Base-by-base conservation (phyloP, 108 stramenopile genomes). In the Seminavis robusta region DNA sequence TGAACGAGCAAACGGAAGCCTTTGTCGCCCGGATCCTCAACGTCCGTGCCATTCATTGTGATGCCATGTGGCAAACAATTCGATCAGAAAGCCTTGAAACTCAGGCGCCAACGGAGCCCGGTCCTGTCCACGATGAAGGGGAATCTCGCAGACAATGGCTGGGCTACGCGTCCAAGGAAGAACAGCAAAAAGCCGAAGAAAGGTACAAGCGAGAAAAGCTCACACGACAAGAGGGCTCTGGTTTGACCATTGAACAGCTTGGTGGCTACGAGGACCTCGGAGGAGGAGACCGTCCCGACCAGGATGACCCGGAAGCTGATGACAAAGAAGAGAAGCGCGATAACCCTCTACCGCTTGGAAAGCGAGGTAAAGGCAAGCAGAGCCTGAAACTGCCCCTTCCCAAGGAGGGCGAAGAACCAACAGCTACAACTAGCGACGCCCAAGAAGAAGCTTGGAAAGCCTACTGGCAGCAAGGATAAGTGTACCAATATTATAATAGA, bases 41-140 rank as follows among this genome's bases (percentile, higher is more conserved):
- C 28, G 69, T 81, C 30, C 77, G 91, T 17, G 57, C 56, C 36
- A 52, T 88, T 52, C 91, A 92, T 50, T 88, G 85, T 52, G 60
- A 76, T 52, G 79, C 84, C 0, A 65, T 69, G 16, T 92, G 91
- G 91, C 74, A 80, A 40, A 73, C 77, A 3, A 83, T 87, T 33
- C 78, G 87, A 10, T 72, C 83, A 13, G 91, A 86, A 61, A 92
- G 91, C 54, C 67, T 89, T n/a, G 84, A 85, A 52, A 16, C 10
- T 47, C 4, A 45, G 19, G 53, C 40, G 38, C 3, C 16, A 42
- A 33, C n/a, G 34, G 36, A 37, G 26, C 15, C 28, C 16, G 63
- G 68, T 21, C 59, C 63, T 33, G 60, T 59, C n/a, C 49, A 59
- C 32, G 62, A 54, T 32, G 49, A 67, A 33, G 77, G 74, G 10